phyloP scores from a whole-genome alignment of 2,329 filamentous ascomycete species.

The Camillea tinctor region DNA sequence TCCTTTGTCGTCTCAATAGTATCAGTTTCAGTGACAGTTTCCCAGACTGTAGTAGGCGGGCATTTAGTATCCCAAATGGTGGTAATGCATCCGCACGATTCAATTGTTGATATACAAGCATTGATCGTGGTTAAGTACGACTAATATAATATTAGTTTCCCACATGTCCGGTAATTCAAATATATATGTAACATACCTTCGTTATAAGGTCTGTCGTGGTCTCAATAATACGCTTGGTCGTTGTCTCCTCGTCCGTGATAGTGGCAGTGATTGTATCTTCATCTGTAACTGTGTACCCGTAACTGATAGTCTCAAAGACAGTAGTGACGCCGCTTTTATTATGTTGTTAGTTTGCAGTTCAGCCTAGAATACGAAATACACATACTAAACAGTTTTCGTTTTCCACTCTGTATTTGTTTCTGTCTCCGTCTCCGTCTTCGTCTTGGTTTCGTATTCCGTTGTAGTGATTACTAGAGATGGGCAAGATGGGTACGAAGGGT shows the following conservation, averaged over 20 bases:
- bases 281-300: slow-evolving; percentile 17
- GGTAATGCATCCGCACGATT: too few species aligned
- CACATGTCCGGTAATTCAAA: too few species aligned
- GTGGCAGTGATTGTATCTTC: slow-evolving; percentile 16
- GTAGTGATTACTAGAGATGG: slow-evolving; percentile 14
- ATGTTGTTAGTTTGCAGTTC: slow-evolving; percentile 12
- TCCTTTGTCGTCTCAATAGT: not conserved
- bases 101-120: not conserved
- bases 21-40: slow-evolving; percentile 2
- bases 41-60: not conserved
- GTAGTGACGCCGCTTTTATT: slow-evolving; percentile 20
- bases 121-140: not conserved
- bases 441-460: slow-evolving; percentile 18
- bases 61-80: slow-evolving; percentile 1
- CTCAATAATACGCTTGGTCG: slow-evolving; percentile 5
- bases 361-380: not conserved
- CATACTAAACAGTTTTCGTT: not conserved
- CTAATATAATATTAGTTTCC: not conserved
- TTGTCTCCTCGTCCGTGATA: slow-evolving; percentile 13
- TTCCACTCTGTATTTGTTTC: slow-evolving; percentile 21
- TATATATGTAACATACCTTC: slow-evolving; percentile 5
- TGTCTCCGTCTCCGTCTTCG: slow-evolving; percentile 19
- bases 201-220: slow-evolving; percentile 6
- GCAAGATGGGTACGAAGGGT: slow-evolving; percentile 11
- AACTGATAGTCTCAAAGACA: slow-evolving; percentile 15